Conservation (phyloP, 2,329 filamentous ascomycete genomes). For the Fusarium chlamydosporum region DNA sequence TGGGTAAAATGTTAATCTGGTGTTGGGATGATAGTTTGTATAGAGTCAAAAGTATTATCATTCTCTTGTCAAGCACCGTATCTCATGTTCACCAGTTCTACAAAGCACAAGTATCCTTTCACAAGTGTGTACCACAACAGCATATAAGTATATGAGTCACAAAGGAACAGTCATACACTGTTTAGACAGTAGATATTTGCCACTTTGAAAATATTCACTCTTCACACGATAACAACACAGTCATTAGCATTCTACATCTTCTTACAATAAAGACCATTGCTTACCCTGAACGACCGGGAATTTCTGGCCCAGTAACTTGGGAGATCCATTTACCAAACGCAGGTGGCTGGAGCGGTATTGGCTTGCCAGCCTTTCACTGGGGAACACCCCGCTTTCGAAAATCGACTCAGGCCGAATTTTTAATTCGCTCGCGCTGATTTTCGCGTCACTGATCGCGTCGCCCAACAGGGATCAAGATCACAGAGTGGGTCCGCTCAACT, state of each 20-base stretch:
- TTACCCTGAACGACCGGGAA: conserved; percentile 6
- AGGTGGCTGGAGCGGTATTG: conserved; percentile 9
- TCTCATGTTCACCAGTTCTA: not conserved
- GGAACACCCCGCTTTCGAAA: conserved; percentile 36
- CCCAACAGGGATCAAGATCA: conserved; percentile 43
- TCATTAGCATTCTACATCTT: not conserved
- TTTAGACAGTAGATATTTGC: accelerated
- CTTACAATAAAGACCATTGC: conserved; percentile 5
- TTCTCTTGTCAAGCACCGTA: not conserved
- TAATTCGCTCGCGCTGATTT: conserved; percentile 36
- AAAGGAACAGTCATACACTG: too few relatives aligned
- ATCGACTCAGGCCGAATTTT: conserved; percentile 36
- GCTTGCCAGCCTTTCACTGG: conserved; percentile 2
- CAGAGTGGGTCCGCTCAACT: conserved; percentile 49
- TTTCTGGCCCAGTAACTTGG: not conserved
- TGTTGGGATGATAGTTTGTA: too few relatives aligned
- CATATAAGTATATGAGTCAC: not conserved
- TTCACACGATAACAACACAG: not conserved
- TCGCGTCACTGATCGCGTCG: conserved; percentile 48
- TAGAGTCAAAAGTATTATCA: too few relatives aligned
- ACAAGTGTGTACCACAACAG: not conserved
- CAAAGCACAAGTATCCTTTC: not conserved
- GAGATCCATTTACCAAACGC: conserved; percentile 1
- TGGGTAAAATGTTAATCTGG: too few relatives aligned
- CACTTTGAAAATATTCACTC: not conserved